Evolutionary conservation across 306 rosid species (phyloP).

Genomic region (Ammopiptanthus mongolicus): DNA sequence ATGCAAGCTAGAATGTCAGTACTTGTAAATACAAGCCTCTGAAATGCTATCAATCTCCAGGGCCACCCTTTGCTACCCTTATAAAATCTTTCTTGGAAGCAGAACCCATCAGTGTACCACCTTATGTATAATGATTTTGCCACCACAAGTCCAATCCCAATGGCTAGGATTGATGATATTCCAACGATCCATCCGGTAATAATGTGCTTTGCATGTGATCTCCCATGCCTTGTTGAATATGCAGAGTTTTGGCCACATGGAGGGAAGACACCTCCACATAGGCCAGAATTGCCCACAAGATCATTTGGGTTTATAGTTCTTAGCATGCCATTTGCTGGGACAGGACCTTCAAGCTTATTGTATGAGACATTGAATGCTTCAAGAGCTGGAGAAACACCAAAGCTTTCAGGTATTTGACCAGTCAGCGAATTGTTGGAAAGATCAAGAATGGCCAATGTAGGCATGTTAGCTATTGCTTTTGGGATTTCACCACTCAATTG

Average conservation of each 20-base stretch:
- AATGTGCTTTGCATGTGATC: conserved; percentile 45
- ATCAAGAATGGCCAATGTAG: conserved; percentile 77
- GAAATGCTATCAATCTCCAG: conserved; percentile 90
- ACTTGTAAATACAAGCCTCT: conserved; percentile 75
- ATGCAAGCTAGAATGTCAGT: conserved; percentile 78
- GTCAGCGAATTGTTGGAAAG: conserved; percentile 88
- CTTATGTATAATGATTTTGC: conserved; percentile 52
- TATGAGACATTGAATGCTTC: conserved; percentile 78
- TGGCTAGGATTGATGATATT: conserved; percentile 51
- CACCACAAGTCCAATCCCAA: conserved; percentile 42
- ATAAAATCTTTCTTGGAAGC: conserved; percentile 55
- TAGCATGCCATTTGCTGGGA: conserved; percentile 77
- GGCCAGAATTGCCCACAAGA: conserved; percentile 66
- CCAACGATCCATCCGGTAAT: conserved; percentile 67
- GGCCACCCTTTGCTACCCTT: conserved; percentile 89
- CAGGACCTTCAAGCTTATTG: conserved; percentile 79
- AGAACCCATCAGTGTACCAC: conserved; percentile 69
- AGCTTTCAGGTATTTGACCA: conserved; percentile 76
- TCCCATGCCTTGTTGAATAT: conserved; percentile 36
- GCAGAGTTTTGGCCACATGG: conserved; percentile 52
- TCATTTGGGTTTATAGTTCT: conserved; percentile 76
- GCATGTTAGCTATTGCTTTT: conserved; percentile 62
- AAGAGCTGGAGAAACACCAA: conserved; percentile 85
- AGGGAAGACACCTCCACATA: conserved; percentile 74
- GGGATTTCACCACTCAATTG: conserved; percentile 73